Evolutionary conservation across 768 basidiomycete genomes (phyloP).

Genomic region (Macrolepiota fuliginosa): DNA sequence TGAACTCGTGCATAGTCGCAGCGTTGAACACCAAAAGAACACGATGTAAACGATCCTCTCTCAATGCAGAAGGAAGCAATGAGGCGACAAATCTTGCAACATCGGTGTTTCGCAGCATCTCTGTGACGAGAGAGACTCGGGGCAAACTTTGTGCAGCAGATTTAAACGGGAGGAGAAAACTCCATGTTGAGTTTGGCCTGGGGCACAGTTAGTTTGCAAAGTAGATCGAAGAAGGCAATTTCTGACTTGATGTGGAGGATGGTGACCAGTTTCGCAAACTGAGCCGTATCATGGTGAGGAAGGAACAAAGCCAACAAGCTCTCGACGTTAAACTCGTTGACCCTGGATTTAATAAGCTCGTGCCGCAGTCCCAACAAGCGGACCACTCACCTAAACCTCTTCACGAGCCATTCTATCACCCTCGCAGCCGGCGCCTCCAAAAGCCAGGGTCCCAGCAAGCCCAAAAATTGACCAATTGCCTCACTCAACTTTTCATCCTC

Average conservation of each 20-base stretch:
- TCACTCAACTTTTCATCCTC: constrained; percentile 62
- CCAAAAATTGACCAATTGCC: constrained; percentile 59
- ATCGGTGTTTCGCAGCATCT: constrained; percentile 71
- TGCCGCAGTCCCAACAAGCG: background rate
- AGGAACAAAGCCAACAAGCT: constrained; percentile 78
- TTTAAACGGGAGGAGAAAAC: constrained; percentile 74
- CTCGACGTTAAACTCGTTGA: constrained; percentile 91
- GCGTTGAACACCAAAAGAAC: constrained; percentile 82
- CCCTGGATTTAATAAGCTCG: constrained; percentile 41
- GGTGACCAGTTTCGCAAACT: constrained; percentile 90
- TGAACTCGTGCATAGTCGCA: constrained; percentile 74
- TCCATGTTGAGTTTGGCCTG: constrained; percentile 62
- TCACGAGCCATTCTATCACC: constrained; percentile 91
- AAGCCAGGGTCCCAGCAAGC: constrained; percentile 75
- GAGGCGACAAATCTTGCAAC: constrained; percentile 69
- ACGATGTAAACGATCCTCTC: constrained; percentile 54
- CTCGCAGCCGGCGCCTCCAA: constrained; percentile 79
- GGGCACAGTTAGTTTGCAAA: background rate
- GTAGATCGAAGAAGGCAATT: background rate
- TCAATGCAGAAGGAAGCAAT: constrained; percentile 60
- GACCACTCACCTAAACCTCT: constrained; percentile 78
- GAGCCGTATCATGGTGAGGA: constrained; percentile 92
- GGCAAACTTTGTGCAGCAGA: constrained; percentile 74
- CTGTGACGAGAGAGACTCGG: constrained; percentile 67
- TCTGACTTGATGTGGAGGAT: constrained; percentile 77